Evolutionary conservation across 148 eudicot genomes (phyloP), one percentile per base, ranked within the genome.

Genomic region (Vaccinium vitisidaea): DNA sequence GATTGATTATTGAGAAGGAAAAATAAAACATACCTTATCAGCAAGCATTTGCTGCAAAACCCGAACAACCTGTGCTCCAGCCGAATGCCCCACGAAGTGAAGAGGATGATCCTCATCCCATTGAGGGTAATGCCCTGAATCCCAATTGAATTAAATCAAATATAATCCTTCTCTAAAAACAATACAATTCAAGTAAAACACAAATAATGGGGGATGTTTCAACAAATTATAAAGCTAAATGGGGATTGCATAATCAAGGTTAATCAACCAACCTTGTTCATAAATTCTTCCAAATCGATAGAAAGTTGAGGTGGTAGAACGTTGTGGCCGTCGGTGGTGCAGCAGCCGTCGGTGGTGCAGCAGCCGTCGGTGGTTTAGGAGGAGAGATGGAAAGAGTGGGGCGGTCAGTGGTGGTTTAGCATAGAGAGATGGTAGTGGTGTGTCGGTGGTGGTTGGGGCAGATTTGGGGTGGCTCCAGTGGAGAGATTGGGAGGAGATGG

Each of bases 41-140:
- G 96, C 97, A 83, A 96, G 97, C 99, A 94, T 93, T 89, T 96
- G 99, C 88, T 96, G 99, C 92, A 96, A 89, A 83, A 92, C 94
- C 49, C 99, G 89, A 16, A 93, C 94, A 80, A 94, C 99, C 86
- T 96, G 99, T 0, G 94, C 99, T 50, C 99, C 99, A 25, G 98
- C 92, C 53, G 99, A 96, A 92, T 96, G 99, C 84, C 99, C 99
- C 55, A 96, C 97, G 85, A 96, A 96, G 81, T 96, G 99, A 90
- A 96, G 89, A 21, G 99, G 99, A 75, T 96, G 97, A 89, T 94
- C 92, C 81, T 96, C 98, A 85, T 96, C 98, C 99, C 99, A 96
- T 82, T 93, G 90, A 76, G 95, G 92, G 75, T 93, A 96, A 32
- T 94, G 88, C 85, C 98, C 99, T 96, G 82, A 84, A 49, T 36